These are phyloP conservation scores for Heliamphora exappendiculata DNA, from an alignment of 148 eudicot species.

Conservation along the genomic window DNA sequence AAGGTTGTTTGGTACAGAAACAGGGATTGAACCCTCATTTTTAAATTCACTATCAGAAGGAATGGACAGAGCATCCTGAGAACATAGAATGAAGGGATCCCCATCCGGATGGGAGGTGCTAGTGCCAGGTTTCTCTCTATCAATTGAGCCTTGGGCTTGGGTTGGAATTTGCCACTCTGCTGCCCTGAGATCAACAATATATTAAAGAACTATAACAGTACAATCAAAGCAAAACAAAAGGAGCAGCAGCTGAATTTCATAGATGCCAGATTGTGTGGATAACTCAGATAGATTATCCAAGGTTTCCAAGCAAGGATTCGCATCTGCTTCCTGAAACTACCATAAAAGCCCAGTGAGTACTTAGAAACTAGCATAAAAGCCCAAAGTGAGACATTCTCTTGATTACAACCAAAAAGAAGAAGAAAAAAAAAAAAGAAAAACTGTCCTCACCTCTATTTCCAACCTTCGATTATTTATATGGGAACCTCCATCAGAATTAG, in stretches of 20 bases:
- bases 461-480: constrained; percentile 9
- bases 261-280: constrained; percentile 45
- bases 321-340: constrained; percentile 44
- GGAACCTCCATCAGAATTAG: constrained; percentile 13
- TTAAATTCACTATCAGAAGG: constrained; percentile 30
- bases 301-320: constrained; percentile 33
- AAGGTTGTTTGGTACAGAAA: constrained; percentile 20
- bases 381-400: constrained; percentile 8
- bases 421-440: neutral
- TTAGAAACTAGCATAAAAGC: no score
- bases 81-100: constrained; percentile 20
- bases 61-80: constrained; percentile 13
- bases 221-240: neutral
- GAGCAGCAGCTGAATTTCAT: constrained; percentile 7
- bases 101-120: constrained; percentile 8
- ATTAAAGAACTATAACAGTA: neutral
- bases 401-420: no score
- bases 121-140: constrained; percentile 9
- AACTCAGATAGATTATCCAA: constrained; percentile 25
- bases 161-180: constrained; percentile 40
- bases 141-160: constrained; percentile 47
- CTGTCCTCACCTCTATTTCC: constrained; percentile 23
- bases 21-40: constrained; percentile 19
- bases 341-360: neutral
- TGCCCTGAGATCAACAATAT: constrained; percentile 32